phyloP scores from a whole-genome alignment of 2,329 filamentous ascomycete genomes.

The Talaromyces sp. region DNA sequence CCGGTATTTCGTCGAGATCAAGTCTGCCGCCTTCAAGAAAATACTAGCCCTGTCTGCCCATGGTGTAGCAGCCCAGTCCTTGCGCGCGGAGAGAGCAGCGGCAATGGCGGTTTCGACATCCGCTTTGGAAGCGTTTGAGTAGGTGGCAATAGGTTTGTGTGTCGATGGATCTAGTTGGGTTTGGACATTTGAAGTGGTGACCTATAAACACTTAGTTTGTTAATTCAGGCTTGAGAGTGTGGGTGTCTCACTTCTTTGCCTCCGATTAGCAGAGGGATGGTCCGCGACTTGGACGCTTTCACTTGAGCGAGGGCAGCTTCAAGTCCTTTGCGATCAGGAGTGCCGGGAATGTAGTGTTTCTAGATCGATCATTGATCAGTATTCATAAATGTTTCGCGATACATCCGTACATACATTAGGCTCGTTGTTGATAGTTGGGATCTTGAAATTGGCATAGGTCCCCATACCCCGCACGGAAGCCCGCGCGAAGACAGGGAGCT shows the following conservation, averaged over 20 bases:
- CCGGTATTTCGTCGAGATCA: constrained; percentile 86
- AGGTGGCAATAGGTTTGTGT: constrained; percentile 74
- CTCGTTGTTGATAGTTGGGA: constrained; percentile 83
- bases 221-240: neutral
- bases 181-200: constrained; percentile 26
- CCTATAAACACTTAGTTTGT: constrained; percentile 13
- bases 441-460: constrained; percentile 80
- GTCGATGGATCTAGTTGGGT: constrained; percentile 79
- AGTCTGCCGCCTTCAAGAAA: constrained; percentile 92
- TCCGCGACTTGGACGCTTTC: constrained; percentile 63
- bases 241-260: constrained; percentile 64
- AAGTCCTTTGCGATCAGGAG: constrained; percentile 70
- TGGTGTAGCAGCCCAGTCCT: constrained; percentile 76
- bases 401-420: constrained; percentile 68
- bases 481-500: neutral
- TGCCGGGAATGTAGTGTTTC: constrained; percentile 86
- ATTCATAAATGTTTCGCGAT: neutral
- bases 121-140: constrained; percentile 71
- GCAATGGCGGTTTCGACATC: constrained; percentile 79
- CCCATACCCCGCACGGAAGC: constrained; percentile 21
- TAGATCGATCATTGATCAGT: constrained; percentile 32
- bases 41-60: constrained; percentile 88
- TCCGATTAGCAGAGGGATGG: constrained; percentile 77
- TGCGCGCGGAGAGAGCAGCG: constrained; percentile 78
- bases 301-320: constrained; percentile 66